Conservation (phyloP, 2,329 filamentous ascomycete genomes). For the Xylaria sp. region DNA sequence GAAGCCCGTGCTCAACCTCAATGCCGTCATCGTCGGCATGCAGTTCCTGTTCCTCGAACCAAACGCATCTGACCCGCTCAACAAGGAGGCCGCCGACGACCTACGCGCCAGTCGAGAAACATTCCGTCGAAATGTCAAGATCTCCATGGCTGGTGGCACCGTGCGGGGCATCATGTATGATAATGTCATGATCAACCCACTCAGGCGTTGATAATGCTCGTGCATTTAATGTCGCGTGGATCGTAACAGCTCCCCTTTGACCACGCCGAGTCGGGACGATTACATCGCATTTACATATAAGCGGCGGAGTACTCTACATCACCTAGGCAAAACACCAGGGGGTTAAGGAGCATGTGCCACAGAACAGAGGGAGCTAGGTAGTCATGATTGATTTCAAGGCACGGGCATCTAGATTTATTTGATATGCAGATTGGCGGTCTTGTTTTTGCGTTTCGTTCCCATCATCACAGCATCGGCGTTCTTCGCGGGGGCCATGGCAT, state of each 20-base stretch:
- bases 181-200: slow-evolving; percentile 62
- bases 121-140: slow-evolving; percentile 91
- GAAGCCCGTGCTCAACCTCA: slow-evolving; percentile 97
- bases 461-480: slow-evolving; percentile 40
- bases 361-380: slow-evolving; percentile 13
- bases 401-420: slow-evolving; percentile 32
- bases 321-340: neutral
- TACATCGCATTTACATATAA: slow-evolving; percentile 31
- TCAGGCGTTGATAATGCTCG: slow-evolving; percentile 21
- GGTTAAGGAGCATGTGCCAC: slow-evolving; percentile 11
- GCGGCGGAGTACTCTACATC: slow-evolving; percentile 25
- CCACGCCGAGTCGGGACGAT: slow-evolving; percentile 10
- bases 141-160: slow-evolving; percentile 81
- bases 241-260: slow-evolving; percentile 6
- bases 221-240: neutral
- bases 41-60: slow-evolving; percentile 98
- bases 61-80: slow-evolving; percentile 95
- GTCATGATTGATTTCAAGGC: slow-evolving; percentile 19
- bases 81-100: slow-evolving; percentile 97
- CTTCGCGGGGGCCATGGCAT: slow-evolving; percentile 25
- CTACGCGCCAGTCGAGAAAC: slow-evolving; percentile 84
- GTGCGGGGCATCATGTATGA: slow-evolving; percentile 82
- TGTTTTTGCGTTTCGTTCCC: slow-evolving; percentile 25
- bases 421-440: slow-evolving; percentile 28
- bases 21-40: slow-evolving; percentile 93